Evolutionary conservation across 2,329 filamentous ascomycete genomes (phyloP), one percentile per base, ranked within the genome.

Genomic region (Monosporascus sp.): DNA sequence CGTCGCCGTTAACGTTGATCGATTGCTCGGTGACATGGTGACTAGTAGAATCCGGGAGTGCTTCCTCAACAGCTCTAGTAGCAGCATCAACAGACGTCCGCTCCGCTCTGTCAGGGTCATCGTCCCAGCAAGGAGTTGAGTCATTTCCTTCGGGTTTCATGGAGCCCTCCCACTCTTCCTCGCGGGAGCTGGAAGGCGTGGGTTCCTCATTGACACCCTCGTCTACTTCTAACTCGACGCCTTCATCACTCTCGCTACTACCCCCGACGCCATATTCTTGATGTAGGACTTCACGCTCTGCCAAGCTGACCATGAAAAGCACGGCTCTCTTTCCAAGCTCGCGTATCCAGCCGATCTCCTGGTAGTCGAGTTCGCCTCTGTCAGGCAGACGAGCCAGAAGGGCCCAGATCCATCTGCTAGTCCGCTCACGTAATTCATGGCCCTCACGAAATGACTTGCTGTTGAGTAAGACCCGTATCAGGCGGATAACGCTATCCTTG

Each of bases 351-450:
- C 85, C 86, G 35, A 96, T 82, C 64, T 94, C 88, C 44, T 84
- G 81, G 58, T 89, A 87, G 56, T 84, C 82, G 67, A 97, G 74
- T 68, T 89, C 85, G 1, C 91, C 91, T 9, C 83, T 74, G 37
- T 89, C 88, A 1, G 88, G 86, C 54, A 93, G 78, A 53, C 85
- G 81, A 3, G 88, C 90, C 45, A 97, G 75, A 53, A 96, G 70
- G 0, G 87, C 85, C 92, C 91, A 97, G 4, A 89, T 75, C 93
- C 93, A 97, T 17, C 84, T 79, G 55, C 90, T 91, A 5, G 89
- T 84, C 48, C 85, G 80, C 61, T 82, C 79, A 26, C 82, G 76
- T 31, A 91, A 74, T 31, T 79, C 77, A 22, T 76, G 71, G n/a
- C 80, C 81, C 49, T 78, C 79, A 46, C 78, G 79, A 51, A 87